Percentiles rank a stretch among this genome's conserved stretches.
phyloP scores from a whole-genome alignment of 805 yeast species.

The Saturnispora zaruensis region DNA sequence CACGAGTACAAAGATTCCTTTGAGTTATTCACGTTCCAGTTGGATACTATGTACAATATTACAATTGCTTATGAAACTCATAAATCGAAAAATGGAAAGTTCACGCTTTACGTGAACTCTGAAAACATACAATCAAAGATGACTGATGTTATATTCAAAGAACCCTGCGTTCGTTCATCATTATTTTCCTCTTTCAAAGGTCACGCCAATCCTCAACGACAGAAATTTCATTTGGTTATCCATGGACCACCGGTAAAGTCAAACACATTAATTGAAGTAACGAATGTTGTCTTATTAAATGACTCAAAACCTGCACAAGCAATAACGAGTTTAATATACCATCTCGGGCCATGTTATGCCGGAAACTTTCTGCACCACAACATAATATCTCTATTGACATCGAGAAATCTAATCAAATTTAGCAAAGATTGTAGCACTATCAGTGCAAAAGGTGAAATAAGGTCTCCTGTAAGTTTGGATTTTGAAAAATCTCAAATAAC shows the following conservation, averaged over 20 bases:
- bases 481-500: not conserved
- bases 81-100: not conserved
- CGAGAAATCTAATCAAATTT: slow-evolving; percentile 1
- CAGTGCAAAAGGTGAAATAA: not conserved
- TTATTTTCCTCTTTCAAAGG: slow-evolving; percentile 2
- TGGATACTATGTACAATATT: slow-evolving; percentile 1
- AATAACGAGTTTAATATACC: not conserved
- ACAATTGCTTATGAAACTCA: not conserved
- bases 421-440: not conserved
- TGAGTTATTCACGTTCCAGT: slow-evolving; percentile 7
- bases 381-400: slow-evolving; percentile 28
- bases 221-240: not conserved
- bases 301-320: slow-evolving; percentile 21
- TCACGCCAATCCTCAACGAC: not conserved
- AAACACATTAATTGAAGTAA: not conserved
- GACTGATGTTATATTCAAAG: not conserved
- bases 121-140: slow-evolving; percentile 1
- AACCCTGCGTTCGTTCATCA: not conserved
- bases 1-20: not conserved
- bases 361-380: slow-evolving; percentile 34
- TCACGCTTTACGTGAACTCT: slow-evolving; percentile 1
- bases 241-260: not conserved
- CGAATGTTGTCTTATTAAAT: slow-evolving; percentile 23
- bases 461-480: not conserved
- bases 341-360: slow-evolving; percentile 43